Percentiles rank a stretch among this genome's conserved stretches.
Evolutionary conservation across 179 eudicot genomes (phyloP).

Genomic region (Beta lomatogona): DNA sequence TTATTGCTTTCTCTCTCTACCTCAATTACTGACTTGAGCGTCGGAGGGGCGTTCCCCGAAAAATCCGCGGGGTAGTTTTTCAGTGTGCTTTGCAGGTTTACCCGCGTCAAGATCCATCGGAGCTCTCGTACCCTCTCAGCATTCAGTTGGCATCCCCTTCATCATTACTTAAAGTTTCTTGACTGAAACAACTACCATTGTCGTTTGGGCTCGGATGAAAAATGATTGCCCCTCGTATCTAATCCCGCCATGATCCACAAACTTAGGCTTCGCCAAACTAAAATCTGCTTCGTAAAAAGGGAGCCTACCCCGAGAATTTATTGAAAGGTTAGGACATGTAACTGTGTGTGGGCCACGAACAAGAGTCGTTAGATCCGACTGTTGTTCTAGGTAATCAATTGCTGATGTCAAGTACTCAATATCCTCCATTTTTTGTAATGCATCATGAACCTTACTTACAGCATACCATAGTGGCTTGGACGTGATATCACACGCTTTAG

Average conservation of each 20-base stretch:
- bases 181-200: conserved; percentile 40
- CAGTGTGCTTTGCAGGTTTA: too few relatives aligned
- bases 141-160: too few relatives aligned
- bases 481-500: conserved; percentile 35
- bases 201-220: conserved; percentile 33
- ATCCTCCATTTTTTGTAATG: conserved; percentile 32
- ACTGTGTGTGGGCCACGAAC: conserved; percentile 37
- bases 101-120: too few relatives aligned
- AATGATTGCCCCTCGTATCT: conserved; percentile 42
- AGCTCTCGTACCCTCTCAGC: too few relatives aligned
- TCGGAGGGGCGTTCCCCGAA: too few relatives aligned
- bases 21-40: too few relatives aligned
- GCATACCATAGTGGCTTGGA: conserved; percentile 35
- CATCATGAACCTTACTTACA: conserved; percentile 32
- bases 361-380: conserved; percentile 32
- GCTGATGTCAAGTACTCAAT: conserved; percentile 52
- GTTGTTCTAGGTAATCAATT: conserved; percentile 46
- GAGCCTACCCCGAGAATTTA: conserved; percentile 50
- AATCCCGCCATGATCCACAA: conserved; percentile 42
- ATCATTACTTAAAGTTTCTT: too few relatives aligned
- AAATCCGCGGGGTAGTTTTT: too few relatives aligned
- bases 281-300: conserved; percentile 48
- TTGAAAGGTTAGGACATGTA: conserved; percentile 46
- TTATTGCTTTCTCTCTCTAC: too few relatives aligned
- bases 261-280: conserved; percentile 54